Conservation (phyloP, 257 asterid species). For the Ophiorrhiza pumila region DNA sequence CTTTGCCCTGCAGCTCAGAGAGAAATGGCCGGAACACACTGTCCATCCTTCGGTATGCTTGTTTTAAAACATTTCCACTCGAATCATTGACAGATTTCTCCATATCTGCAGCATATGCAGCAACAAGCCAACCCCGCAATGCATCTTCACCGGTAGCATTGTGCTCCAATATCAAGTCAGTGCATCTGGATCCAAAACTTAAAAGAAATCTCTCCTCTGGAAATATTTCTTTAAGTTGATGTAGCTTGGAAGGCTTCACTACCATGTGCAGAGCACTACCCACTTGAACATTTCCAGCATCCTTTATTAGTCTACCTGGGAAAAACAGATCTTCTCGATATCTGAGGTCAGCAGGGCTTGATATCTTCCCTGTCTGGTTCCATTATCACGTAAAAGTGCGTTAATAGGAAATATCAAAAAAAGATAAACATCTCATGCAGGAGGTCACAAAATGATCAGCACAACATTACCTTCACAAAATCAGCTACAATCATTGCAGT, state of each 20-base stretch:
- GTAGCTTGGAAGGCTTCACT: constrained; percentile 66
- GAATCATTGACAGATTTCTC: constrained; percentile 28
- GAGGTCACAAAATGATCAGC: neutral
- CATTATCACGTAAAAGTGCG: neutral
- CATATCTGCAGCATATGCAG: constrained; percentile 74
- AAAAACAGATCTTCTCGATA: constrained; percentile 78
- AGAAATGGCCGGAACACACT: constrained; percentile 52
- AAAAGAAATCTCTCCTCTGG: constrained; percentile 67
- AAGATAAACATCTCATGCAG: constrained; percentile 1
- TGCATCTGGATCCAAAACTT: constrained; percentile 45
- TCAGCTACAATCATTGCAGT: constrained; percentile 87
- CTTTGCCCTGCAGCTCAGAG: constrained; percentile 69
- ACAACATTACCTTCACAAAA: constrained; percentile 55
- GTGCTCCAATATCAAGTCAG: constrained; percentile 78
- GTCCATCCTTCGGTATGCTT: constrained; percentile 67
- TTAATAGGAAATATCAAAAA: constrained; percentile 1
- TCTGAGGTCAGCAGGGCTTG: constrained; percentile 89
- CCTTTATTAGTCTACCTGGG: constrained; percentile 76
- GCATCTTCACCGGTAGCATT: constrained; percentile 89
- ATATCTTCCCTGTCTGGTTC: constrained; percentile 66
- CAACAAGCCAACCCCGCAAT: constrained; percentile 97
- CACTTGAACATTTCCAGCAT: constrained; percentile 84
- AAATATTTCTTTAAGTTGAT: constrained; percentile 48
- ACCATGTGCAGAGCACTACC: constrained; percentile 72
- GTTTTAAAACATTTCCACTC: constrained; percentile 33